A percentile compares a stretch with the other conserved stretches of the same genome.
These are phyloP conservation scores for Mucor racemosus DNA, from an alignment of 371 early-diverging fungal species.

Conservation along the genomic window DNA sequence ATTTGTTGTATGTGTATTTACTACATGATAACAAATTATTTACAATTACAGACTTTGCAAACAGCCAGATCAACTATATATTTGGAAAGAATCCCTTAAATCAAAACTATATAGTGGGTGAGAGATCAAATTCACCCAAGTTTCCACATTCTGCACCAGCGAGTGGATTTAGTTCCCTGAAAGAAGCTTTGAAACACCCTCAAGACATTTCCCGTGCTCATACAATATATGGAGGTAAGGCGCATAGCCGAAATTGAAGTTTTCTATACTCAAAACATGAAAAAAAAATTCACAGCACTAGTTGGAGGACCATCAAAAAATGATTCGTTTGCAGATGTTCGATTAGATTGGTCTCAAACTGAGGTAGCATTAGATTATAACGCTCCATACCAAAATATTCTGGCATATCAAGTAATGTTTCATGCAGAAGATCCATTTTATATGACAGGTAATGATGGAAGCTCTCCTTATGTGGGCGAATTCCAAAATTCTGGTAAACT, in stretches of 20 bases:
- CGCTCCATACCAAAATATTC: constrained; percentile 49
- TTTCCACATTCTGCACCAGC: constrained; percentile 58
- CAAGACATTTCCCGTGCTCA: constrained; percentile 5
- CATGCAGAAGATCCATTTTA: constrained; percentile 14
- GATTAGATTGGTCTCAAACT: constrained; percentile 49
- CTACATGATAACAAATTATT: too few relatives aligned
- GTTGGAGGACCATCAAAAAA: constrained; percentile 57
- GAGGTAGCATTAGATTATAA: constrained; percentile 63
- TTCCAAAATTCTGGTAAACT: not conserved
- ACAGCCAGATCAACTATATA: constrained; percentile 46
- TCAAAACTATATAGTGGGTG: constrained; percentile 55
- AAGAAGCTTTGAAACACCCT: constrained; percentile 9
- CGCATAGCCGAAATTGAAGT: not conserved
- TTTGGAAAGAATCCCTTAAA: constrained; percentile 56
- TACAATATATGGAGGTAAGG: constrained; percentile 28
- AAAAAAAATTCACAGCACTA: constrained; percentile 25
- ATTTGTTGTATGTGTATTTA: too few relatives aligned
- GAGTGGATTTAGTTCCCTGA: constrained; percentile 27
- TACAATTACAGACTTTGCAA: constrained; percentile 20
- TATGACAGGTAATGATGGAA: not conserved
- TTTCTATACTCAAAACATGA: not conserved
- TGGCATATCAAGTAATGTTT: constrained; percentile 55
- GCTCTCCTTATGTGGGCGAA: not conserved
- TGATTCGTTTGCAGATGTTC: constrained; percentile 45
- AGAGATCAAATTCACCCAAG: constrained; percentile 50